These are phyloP conservation scores for Ganoderma lucidum DNA, from an alignment of 1,284 basidiomycete species.

Conservation along the genomic window DNA sequence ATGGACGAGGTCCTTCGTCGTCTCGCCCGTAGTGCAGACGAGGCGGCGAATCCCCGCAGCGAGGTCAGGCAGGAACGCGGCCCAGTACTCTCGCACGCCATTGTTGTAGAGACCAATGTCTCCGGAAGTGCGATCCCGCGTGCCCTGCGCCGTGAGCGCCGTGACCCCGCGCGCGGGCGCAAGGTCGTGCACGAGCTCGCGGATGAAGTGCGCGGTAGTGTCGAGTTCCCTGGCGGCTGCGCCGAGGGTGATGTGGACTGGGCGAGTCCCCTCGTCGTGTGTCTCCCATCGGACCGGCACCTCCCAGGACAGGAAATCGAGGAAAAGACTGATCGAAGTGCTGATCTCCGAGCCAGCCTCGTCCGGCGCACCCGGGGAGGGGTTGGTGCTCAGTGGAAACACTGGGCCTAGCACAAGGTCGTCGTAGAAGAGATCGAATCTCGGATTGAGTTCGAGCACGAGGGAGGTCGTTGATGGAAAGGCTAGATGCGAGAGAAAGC, in stretches of 20 bases:
- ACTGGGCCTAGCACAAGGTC: background rate
- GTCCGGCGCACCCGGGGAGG: background rate
- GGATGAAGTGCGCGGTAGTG: background rate
- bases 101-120: background rate
- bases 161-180: background rate
- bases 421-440: background rate
- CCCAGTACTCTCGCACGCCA: background rate
- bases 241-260: background rate
- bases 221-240: background rate
- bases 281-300: background rate
- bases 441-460: background rate
- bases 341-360: background rate
- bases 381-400: background rate
- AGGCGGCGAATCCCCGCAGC: background rate
- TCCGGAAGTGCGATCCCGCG: too few species aligned
- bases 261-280: background rate
- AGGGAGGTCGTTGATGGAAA: background rate
- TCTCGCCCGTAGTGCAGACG: background rate
- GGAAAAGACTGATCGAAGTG: background rate
- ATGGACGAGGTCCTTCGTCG: background rate
- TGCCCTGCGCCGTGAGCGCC: background rate
- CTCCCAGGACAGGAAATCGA: background rate
- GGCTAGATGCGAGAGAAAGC: background rate
- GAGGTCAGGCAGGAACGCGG: background rate
- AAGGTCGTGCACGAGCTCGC: background rate